These are phyloP conservation scores for Globisporangium spiculum DNA, from an alignment of 352 stramenopile species.

Conservation along the genomic window DNA sequence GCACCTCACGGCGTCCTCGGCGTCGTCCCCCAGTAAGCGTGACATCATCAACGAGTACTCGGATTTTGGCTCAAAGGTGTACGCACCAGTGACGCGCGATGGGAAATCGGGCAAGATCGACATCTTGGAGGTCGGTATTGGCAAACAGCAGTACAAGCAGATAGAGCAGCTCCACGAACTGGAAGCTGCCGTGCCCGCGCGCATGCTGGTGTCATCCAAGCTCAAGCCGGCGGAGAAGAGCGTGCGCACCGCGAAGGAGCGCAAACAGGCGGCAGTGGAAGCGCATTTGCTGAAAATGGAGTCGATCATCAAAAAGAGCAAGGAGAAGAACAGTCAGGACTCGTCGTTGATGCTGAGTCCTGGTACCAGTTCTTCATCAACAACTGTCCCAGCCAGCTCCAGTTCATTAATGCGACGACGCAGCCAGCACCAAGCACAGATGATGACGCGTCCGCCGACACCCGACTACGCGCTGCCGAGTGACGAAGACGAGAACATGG, in stretches of 20 bases:
- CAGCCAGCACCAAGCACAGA: constrained; percentile 43
- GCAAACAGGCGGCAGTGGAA: constrained; percentile 72
- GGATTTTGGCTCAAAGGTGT: constrained; percentile 82
- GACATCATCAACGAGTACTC: constrained; percentile 91
- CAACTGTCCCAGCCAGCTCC: not conserved
- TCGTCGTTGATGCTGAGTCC: not conserved
- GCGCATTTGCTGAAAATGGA: constrained; percentile 88
- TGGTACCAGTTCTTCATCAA: not conserved
- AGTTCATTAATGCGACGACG: constrained; percentile 23
- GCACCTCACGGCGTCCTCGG: constrained; percentile 22
- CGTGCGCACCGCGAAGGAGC: constrained; percentile 67
- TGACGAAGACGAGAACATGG: constrained; percentile 49
- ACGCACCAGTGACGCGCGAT: constrained; percentile 67
- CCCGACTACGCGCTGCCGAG: constrained; percentile 52
- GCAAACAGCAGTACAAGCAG: constrained; percentile 45
- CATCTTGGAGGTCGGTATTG: constrained; percentile 57
- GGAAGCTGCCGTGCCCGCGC: constrained; percentile 50
- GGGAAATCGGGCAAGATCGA: constrained; percentile 55
- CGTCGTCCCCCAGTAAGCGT: constrained; percentile 42
- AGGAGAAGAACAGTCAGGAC: constrained; percentile 22
- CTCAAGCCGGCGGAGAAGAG: constrained; percentile 51
- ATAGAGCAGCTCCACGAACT: constrained; percentile 60
- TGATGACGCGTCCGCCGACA: constrained; percentile 71
- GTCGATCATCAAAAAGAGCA: constrained; percentile 74
- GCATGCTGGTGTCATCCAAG: constrained; percentile 48